Conservation (phyloP, 345 rosid species). For the thale cress (Arabidopsis thaliana) region DNA sequence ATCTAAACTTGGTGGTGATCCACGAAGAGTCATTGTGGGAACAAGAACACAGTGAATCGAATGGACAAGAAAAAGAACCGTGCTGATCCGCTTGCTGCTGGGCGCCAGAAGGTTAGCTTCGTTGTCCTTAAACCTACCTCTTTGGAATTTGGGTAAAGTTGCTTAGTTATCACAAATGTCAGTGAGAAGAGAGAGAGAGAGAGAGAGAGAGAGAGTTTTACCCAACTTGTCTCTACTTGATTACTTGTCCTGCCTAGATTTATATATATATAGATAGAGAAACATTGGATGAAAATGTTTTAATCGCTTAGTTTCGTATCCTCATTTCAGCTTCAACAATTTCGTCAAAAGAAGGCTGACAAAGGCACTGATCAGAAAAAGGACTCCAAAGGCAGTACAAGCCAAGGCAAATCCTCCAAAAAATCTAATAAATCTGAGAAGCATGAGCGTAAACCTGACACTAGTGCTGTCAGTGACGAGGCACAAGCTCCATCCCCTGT, state of each 20-base stretch:
- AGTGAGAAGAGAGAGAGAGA: slow-evolving; percentile 14
- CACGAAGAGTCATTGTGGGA: slow-evolving; percentile 41
- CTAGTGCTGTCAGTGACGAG: slow-evolving; percentile 39
- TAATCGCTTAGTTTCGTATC: slow-evolving; percentile 23
- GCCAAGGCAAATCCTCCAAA: slow-evolving; percentile 77
- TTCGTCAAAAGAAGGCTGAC: slow-evolving; percentile 88
- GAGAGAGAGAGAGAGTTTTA: slow-evolving; percentile 1
- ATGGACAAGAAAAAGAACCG: slow-evolving; percentile 97
- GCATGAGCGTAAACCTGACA: slow-evolving; percentile 59
- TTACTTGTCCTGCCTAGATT: slow-evolving; percentile 27
- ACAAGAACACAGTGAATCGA: slow-evolving; percentile 47
- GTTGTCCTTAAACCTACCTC: not conserved
- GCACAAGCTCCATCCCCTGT: slow-evolving; percentile 36
- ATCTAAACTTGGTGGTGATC: slow-evolving; percentile 45
- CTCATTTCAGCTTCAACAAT: slow-evolving; percentile 84
- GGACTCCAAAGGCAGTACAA: slow-evolving; percentile 71
- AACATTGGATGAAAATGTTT: not conserved
- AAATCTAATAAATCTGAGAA: slow-evolving; percentile 63
- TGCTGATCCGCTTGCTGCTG: slow-evolving; percentile 88
- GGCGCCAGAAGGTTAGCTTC: slow-evolving; percentile 79
- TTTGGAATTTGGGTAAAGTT: not conserved
- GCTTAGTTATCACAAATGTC: not conserved
- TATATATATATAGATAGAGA: not conserved
- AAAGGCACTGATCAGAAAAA: slow-evolving; percentile 60
- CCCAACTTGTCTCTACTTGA: slow-evolving; percentile 7